Base-by-base conservation (phyloP, 2,329 filamentous ascomycete species). In the Paraphoma sp. region DNA sequence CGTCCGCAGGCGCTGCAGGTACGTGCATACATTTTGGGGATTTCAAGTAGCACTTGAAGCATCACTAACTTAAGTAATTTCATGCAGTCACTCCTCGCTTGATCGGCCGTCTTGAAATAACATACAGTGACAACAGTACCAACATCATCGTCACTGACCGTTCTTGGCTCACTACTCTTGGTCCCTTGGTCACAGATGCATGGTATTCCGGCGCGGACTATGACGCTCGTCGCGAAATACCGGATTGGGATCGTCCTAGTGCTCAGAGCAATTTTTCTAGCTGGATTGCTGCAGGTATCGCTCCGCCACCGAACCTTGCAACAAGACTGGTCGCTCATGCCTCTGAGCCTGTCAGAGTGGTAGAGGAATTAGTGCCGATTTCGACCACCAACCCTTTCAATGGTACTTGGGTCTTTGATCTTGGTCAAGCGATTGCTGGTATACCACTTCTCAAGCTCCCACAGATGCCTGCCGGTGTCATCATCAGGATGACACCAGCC, bases 381-480 rank as follows among this genome's bases (percentile, higher is more conserved):
- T 48, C 28, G 16, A 38, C 33, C 33, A 48, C 45, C 9, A 48
- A 48, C 16, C 45, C 45, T 11, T 14, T 38, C 14, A 48, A 48
- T 38, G 45, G 45, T 5, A 48, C 45, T n/a, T 48, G 45, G 45
- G 45, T 48, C 5, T 48, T 48, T 48, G 45, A 48, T 29, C 29
- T 48, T 16, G 45, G 45, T 10, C 45, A 48, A n/a, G 33, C 30
- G 8, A 48, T 48, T 16, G 45, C 45, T 18, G 45, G 45, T 14
- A 9, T 17, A 28, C 45, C 45, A 12, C 45, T 48, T 14, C 45
- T 48, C 12, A 48, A 48, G 29, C 18, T 48, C 6, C 45, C 45
- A 16, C 45, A 48, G 29, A 48, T 48, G 45, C 45, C 45, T 29
- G 45, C 45, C 33, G 45, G 45, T 31, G 29, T 48, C n/a, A 16